These are phyloP conservation scores for Dacryopinax spathularia DNA, from an alignment of 768 basidiomycete genomes.

Conservation along the genomic window DNA sequence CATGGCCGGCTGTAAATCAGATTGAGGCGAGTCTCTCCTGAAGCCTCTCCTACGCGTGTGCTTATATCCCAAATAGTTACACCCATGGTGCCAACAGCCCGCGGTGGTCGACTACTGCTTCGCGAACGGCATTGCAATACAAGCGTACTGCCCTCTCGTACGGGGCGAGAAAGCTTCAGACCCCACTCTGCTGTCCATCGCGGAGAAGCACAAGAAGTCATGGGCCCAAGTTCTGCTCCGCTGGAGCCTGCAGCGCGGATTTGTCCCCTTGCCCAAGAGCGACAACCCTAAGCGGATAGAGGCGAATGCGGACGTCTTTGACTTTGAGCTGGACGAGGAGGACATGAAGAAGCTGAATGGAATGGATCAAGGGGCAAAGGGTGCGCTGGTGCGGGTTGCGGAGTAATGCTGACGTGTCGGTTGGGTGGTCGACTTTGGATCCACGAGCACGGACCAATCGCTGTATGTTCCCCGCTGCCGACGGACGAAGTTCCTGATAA, in stretches of 20 bases:
- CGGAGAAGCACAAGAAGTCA: conserved; percentile 43
- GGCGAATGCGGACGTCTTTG: conserved; percentile 29
- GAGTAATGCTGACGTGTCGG: neutral
- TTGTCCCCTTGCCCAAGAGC: conserved; percentile 33
- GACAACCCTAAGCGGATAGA: conserved; percentile 26
- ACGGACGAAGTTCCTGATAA: no score
- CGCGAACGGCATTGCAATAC: conserved; percentile 9
- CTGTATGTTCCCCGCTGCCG: no score
- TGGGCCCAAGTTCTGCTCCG: conserved; percentile 75
- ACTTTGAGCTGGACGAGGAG: conserved; percentile 25
- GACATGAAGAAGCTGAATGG: conserved; percentile 25
- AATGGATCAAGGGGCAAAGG: conserved; percentile 50
- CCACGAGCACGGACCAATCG: no score
- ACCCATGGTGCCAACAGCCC: conserved; percentile 20
- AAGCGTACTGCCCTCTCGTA: conserved; percentile 8
- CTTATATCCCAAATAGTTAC: conserved; percentile 13
- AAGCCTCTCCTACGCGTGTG: neutral
- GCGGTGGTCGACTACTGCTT: conserved; percentile 14
- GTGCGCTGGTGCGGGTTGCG: conserved; percentile 27
- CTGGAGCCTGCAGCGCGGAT: conserved; percentile 80
- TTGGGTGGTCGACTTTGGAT: no score
- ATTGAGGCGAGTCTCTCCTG: conserved; percentile 44
- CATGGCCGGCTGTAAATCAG: conserved; percentile 63
- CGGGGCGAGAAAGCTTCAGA: conserved; percentile 14
- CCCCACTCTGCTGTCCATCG: conserved; percentile 10